Conservation (phyloP, 257 asterid species). For the Capsicum baccatum region DNA sequence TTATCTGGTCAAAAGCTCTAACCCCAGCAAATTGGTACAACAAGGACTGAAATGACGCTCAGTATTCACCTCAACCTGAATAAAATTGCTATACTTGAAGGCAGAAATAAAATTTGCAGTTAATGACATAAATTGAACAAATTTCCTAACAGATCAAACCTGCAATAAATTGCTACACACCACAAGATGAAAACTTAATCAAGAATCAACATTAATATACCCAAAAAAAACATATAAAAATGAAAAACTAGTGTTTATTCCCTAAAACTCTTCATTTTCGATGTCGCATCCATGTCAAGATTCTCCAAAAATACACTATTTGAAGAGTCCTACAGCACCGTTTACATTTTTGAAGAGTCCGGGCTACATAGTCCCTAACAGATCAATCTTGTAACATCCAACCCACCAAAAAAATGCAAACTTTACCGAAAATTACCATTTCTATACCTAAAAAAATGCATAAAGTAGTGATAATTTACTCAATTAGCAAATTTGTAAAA, state of each 20-base stretch:
- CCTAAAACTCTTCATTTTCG: not conserved
- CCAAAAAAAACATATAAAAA: not conserved
- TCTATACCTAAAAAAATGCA: not conserved
- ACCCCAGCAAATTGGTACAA: not conserved
- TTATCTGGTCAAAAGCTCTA: conserved; percentile 2
- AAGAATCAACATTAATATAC: not conserved
- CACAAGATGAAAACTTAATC: not conserved
- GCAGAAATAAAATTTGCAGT: not conserved
- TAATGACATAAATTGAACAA: not conserved
- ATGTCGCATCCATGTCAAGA: no score
- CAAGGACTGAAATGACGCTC: not conserved
- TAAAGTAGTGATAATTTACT: conserved; percentile 7
- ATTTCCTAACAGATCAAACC: not conserved
- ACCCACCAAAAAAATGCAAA: conserved; percentile 17
- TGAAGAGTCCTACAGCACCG: no score
- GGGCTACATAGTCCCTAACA: not conserved
- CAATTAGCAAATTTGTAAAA: not conserved
- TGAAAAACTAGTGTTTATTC: not conserved
- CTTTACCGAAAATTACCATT: conserved; percentile 12
- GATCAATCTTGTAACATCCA: conserved; percentile 1
- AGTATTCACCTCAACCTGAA: not conserved
- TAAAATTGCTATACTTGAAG: conserved; percentile 16
- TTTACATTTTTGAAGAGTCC: no score
- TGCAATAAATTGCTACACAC: not conserved
- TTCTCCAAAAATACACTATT: no score